Base-by-base conservation (phyloP, 2,329 filamentous ascomycete species). In the Ceratocystis cacaofunesta region DNA sequence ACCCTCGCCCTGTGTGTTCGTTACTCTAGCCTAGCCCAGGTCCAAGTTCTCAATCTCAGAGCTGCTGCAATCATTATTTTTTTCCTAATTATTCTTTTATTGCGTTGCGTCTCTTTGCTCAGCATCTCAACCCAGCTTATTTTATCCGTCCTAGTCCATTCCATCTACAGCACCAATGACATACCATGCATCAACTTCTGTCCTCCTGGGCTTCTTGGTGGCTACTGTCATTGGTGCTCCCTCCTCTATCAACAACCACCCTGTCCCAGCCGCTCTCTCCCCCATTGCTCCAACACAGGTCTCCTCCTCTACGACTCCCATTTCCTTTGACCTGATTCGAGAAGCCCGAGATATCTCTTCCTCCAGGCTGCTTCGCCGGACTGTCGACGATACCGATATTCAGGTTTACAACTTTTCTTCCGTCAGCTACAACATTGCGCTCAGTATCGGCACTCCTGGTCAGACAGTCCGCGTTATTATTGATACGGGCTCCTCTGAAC, bases 401-500 rank as follows among this genome's bases (percentile, higher is more conserved):
- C 46, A 60, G 41, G 60, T 69, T 19, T 69, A 65, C 63, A 69
- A 69, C 55, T 68, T 68, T 61, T 68, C 68, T 22, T 67, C 68
- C 7, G 74, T 73, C 67, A 73, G 74, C 65, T 76, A 78, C 70
- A 75, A 73, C 48, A 75, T 77, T 58, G 73, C 76, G 17, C 66
- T 78, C 22, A 67, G 68, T 12, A 69, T 78, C 44, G 76, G 76
- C 7, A 76, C 73, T 0, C 76, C 76, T 3, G 71, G 71, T 4
- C 75, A 77, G 65, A 65, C 69, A 3, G 74, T 78, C 57, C 74
- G 71, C 43, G 74, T 78, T 67, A 72, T 75, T 67, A 72, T 78
- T 61, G 76, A 78, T 66, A 78, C 76, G 0, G 75, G 75, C 17
- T 77, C 76, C 3, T 70, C 72, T 7, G 76, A 78, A 68, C 71